Conservation (phyloP, 768 basidiomycete genomes). For the Lactifluus pinguis region DNA sequence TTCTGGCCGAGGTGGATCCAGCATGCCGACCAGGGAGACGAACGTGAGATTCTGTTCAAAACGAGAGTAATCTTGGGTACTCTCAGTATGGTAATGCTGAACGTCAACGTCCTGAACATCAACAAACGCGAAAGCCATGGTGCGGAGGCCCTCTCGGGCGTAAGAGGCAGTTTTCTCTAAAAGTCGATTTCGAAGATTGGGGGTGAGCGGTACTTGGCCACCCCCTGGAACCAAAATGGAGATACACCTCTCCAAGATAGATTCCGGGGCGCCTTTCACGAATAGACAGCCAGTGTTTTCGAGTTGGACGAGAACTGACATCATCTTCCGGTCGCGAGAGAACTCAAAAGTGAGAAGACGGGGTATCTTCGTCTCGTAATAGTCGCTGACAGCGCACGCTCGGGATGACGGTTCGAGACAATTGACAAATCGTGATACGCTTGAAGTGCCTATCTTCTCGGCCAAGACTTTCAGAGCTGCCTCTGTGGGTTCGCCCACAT, state of each 20-base stretch:
- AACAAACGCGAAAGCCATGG: constrained; percentile 84
- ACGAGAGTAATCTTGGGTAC: constrained; percentile 70
- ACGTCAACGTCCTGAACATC: constrained; percentile 70
- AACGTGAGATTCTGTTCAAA: constrained; percentile 93
- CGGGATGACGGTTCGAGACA: constrained; percentile 50
- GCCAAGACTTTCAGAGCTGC: constrained; percentile 91
- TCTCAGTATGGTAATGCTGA: constrained; percentile 72
- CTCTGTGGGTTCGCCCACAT: constrained; percentile 95
- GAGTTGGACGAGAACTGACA: constrained; percentile 85
- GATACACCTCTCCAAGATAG: constrained; percentile 83
- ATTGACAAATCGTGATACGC: constrained; percentile 50
- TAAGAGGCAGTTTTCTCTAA: constrained; percentile 61
- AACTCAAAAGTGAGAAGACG: constrained; percentile 95
- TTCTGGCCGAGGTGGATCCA: constrained; percentile 95
- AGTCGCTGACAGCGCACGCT: constrained; percentile 77
- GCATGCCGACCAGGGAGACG: constrained; percentile 94
- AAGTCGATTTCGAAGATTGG: constrained; percentile 48
- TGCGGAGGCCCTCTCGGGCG: constrained; percentile 76
- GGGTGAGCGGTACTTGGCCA: constrained; percentile 53
- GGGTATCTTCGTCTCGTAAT: constrained; percentile 64
- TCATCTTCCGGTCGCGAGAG: constrained; percentile 96
- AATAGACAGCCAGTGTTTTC: constrained; percentile 69
- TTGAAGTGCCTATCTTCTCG: constrained; percentile 83
- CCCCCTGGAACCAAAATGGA: constrained; percentile 55
- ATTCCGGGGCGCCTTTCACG: constrained; percentile 95